Base-by-base conservation (phyloP, 257 asterid species). In the Gentiana straminea region DNA sequence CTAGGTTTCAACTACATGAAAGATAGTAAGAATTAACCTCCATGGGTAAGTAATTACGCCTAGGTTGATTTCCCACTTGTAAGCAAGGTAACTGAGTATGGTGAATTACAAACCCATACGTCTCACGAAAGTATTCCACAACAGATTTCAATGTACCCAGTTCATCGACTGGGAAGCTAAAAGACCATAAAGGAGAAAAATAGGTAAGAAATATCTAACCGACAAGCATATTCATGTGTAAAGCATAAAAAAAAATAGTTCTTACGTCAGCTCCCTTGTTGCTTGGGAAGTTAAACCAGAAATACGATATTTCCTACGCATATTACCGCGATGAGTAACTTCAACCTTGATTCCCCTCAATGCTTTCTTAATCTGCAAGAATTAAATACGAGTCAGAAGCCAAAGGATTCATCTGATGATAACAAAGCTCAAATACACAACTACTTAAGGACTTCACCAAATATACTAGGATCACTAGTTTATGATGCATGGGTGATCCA, bases 271-370 rank as follows among this genome's bases (percentile, higher is more conserved):
- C 56, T 91, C 97, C 32, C 95, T 75, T 6, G 98, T 91, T 51
- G 94, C 87, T 68, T 83, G 98, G 1, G 95, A 72, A n/a, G 97
- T 91, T 77, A 91, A 73, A 58, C 95, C 94, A 74, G 90, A 78
- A 54, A 91, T 87, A 36, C 98, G 89, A 54, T 91, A 91, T 59
- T 84, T 91, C 69, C 98, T 70, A 12, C 96, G 88, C 95, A 91
- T 87, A 70, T 91, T 87, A 15, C 98, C 95, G 12, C 98, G 81
- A 64, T 91, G 98, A 34, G 98, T 91, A 55, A 91, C 98, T 73
- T 91, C 97, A 51, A 91, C 97, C 75, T 81, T 91, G 44, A 91
- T 91, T 61, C 98, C 98, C 75, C 98, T 78, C 32, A 91, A 77
- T 5, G 98, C 97, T 70, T 91, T 91, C 73, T 87, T 91, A 4